These are phyloP conservation scores for Aulographum hederae DNA, from an alignment of 2,329 filamentous ascomycete genomes.

Conservation along the genomic window DNA sequence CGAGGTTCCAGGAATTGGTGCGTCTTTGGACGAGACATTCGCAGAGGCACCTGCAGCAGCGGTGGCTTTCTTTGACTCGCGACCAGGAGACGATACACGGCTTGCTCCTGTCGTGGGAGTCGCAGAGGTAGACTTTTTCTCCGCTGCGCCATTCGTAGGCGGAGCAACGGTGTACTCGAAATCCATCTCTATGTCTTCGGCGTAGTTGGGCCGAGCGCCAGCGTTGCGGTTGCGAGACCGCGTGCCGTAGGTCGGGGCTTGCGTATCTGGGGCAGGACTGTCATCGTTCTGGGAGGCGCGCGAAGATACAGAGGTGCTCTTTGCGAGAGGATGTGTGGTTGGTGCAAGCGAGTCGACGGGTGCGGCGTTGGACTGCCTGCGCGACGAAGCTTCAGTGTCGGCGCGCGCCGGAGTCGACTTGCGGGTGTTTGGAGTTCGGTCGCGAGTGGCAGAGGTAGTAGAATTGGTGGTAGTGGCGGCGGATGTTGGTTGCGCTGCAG, in stretches of 20 bases:
- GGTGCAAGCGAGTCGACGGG: too few species aligned
- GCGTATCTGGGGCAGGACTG: too few species aligned
- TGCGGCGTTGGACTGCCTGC: too few species aligned
- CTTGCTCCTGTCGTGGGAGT: background rate
- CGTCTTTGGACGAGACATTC: constrained; percentile 14
- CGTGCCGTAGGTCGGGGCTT: constrained; percentile 89
- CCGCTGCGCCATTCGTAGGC: background rate
- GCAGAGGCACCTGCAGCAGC: background rate
- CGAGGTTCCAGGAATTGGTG: constrained; percentile 37
- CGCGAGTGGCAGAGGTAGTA: too few species aligned
- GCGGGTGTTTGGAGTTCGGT: too few species aligned
- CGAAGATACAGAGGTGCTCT: too few species aligned
- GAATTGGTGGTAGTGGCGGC: too few species aligned
- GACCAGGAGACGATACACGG: background rate
- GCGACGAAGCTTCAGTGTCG: too few species aligned
- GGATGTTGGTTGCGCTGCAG: too few species aligned
- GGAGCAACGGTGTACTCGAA: constrained; percentile 40
- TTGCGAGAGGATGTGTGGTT: too few species aligned
- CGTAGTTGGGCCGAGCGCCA: constrained; percentile 75
- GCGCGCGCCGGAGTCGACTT: too few species aligned
- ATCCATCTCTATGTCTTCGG: constrained; percentile 85
- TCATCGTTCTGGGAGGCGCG: too few species aligned
- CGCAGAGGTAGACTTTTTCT: background rate
- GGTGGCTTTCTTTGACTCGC: background rate
- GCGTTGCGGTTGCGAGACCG: constrained; percentile 78